Percentiles rank a stretch among this genome's conserved stretches.
Conservation (phyloP, 805 yeast genomes). For the Blastobotrys peoriensis region DNA sequence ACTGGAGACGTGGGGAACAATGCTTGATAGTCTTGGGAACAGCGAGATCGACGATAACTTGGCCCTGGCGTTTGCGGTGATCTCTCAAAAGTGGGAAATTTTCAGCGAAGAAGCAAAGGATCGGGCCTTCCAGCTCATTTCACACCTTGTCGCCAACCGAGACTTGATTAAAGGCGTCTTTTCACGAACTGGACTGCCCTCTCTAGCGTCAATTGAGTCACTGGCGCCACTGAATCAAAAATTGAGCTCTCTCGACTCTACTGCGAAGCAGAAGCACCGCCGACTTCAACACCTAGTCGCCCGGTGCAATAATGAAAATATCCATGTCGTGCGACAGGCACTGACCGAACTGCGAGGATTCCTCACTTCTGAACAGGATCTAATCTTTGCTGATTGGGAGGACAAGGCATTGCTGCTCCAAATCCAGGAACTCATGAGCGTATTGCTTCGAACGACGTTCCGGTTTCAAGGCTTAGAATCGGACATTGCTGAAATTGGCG, state of each 20-base stretch:
- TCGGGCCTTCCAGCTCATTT: slow-evolving; percentile 49
- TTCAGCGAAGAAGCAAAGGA: slow-evolving; percentile 46
- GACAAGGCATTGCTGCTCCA: slow-evolving; percentile 8
- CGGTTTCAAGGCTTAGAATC: slow-evolving; percentile 22
- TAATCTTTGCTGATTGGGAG: slow-evolving; percentile 10
- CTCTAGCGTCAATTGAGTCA: slow-evolving; percentile 4
- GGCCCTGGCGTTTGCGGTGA: slow-evolving; percentile 60
- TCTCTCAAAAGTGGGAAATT: slow-evolving; percentile 58
- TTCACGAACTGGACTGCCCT: slow-evolving; percentile 23
- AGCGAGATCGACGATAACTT: slow-evolving; percentile 40
- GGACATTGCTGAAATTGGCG: slow-evolving; percentile 51
- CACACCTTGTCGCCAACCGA: slow-evolving; percentile 23
- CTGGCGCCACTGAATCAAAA: background rate
- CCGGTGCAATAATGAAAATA: slow-evolving; percentile 56
- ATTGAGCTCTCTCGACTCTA: background rate
- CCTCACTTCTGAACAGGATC: slow-evolving; percentile 29
- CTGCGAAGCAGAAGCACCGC: background rate
- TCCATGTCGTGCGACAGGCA: slow-evolving; percentile 67
- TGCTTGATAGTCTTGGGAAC: slow-evolving; percentile 37
- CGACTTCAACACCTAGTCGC: slow-evolving; percentile 34
- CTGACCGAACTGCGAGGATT: slow-evolving; percentile 55
- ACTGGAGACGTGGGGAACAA: slow-evolving; percentile 59
- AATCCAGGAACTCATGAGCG: slow-evolving; percentile 18
- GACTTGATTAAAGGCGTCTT: slow-evolving; percentile 10
- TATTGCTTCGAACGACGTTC: slow-evolving; percentile 24